Base-by-base conservation (phyloP, 805 yeast species). In the Brettanomyces bruxellensis region DNA sequence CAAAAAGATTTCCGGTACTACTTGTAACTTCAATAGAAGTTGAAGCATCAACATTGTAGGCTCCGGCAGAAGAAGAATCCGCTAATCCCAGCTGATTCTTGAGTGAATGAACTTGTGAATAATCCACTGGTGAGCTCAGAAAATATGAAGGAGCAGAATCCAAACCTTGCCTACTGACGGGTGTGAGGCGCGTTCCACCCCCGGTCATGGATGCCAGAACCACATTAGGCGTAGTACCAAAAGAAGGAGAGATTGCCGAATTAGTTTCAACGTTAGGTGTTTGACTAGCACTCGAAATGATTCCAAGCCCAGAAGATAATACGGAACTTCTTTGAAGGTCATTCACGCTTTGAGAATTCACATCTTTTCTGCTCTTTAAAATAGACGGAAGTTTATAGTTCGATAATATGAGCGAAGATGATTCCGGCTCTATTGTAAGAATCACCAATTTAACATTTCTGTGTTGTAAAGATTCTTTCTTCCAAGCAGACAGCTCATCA, bases 401-500 rank as follows among this genome's bases (percentile, higher is more conserved):
- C 1, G 65, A 58, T 30, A 66, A 41, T 9, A 64, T 52, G 41
- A 66, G 50, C 3, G 79, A 79, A 0, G 86, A 78, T 4, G 68
- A 61, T 40, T 73, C 71, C 34, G 76, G 68, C 55, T 78, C 82
- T 1, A 82, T 87, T 8, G 90, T 78, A 7, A 84, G 72, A 11
- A 86, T 89, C 28, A 86, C 77, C 53, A 85, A 63, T 4, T 83
- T 79, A 14, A 86, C 63, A 40, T 75, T 75, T 47, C 71, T 70
- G 32, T 70, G 64, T 47, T 75, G 76, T 40, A 81, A 71, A 11
- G 89, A 81, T 25, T 85, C 64, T 47, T 88, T 65, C 60, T 86
- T 81, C 90, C 93, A 83, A 57, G 83, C 86, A 45, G 83, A 72
- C 43, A 86, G 65, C 58, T 86, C 95, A 60, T 86, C 93, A 61